Evolutionary conservation across 2,329 filamentous ascomycete genomes (phyloP), one percentile per base, ranked within the genome.

Genomic region (Talaromyces funiculosus): DNA sequence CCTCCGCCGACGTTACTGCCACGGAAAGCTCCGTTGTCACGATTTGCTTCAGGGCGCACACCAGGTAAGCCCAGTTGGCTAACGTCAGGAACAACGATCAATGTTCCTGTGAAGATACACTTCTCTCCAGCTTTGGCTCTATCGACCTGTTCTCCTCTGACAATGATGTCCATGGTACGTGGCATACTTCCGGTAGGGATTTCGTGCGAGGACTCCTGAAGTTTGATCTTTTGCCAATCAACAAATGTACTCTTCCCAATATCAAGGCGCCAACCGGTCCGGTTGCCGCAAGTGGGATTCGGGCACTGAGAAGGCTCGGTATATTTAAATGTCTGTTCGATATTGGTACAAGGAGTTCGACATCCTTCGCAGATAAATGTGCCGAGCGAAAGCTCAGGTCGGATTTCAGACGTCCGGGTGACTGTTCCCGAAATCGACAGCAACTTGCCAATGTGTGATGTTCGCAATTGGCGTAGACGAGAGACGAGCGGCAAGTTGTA

Each of bases 171-270:
- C 85, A 99, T 94, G 2, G 94, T 99, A 62, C 94, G 85, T 24
- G 94, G 94, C 94, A 99, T 99, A 77, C 92, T 97, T 59, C 94
- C 94, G 0, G 94, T 99, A 0, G 94, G 94, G 38, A 99, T 99
- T 73, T 99, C 94, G 3, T 93, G 93, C 67, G 92, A 96, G 78
- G 97, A 99, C 76, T 99, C 94, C 76, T 99, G 94, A 63, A 97
- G 91, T 64, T 95, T 90, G 24, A 97, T 92, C 74, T 97, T 97
- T 73, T 99, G 94, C 94, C 94, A 99, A 77, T 99, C 94, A 63
- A 99, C 90, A 72, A 99, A 99, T 0, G 92, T 97, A 74, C 92
- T 97, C 74, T 96, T 93, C 45, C 91, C 84, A 69, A 99, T 97
- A 68, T 99, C 93, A n/a, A 99, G 79, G 66, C 92, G 87, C 94